A percentile compares a stretch with the other conserved stretches of the same genome.
phyloP scores from a whole-genome alignment of 305 asterid genomes.

The Plantago coronopus region DNA sequence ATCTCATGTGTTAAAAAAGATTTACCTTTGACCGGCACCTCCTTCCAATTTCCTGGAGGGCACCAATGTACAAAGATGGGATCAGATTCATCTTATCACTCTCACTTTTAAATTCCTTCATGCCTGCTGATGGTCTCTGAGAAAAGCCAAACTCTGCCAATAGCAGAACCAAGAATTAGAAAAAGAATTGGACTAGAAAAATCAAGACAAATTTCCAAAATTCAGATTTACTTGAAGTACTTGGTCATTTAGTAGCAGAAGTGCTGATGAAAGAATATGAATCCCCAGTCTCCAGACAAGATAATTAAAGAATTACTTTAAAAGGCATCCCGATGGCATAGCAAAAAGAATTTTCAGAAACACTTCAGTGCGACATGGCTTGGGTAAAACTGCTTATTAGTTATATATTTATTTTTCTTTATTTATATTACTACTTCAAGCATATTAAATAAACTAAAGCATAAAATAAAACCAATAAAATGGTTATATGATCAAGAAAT shows the following conservation, averaged over 20 bases:
- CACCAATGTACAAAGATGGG: conserved; percentile 58
- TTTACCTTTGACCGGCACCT: conserved; percentile 84
- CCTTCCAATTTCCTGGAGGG: conserved; percentile 87
- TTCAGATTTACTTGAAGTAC: not conserved
- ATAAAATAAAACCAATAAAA: no score
- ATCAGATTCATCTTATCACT: conserved; percentile 46
- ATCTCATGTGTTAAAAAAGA: conserved; percentile 6
- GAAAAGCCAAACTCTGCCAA: conserved; percentile 40
- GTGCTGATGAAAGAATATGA: not conserved
- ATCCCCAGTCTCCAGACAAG: no score
- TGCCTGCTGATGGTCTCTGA: conserved; percentile 37
- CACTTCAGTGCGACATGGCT: no score
- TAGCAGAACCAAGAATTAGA: not conserved
- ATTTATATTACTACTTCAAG: no score
- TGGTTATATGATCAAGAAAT: no score
- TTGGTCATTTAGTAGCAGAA: not conserved
- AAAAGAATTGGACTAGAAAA: not conserved
- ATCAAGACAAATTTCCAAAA: no score
- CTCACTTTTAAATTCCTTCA: conserved; percentile 54
- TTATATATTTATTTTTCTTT: no score
- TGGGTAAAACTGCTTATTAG: no score
- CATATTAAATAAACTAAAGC: no score
- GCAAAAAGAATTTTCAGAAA: no score
- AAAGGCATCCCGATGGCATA: no score
- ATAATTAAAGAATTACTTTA: no score